Base-by-base conservation (phyloP, 805 yeast genomes). In the Lachancea nothofagi region DNA sequence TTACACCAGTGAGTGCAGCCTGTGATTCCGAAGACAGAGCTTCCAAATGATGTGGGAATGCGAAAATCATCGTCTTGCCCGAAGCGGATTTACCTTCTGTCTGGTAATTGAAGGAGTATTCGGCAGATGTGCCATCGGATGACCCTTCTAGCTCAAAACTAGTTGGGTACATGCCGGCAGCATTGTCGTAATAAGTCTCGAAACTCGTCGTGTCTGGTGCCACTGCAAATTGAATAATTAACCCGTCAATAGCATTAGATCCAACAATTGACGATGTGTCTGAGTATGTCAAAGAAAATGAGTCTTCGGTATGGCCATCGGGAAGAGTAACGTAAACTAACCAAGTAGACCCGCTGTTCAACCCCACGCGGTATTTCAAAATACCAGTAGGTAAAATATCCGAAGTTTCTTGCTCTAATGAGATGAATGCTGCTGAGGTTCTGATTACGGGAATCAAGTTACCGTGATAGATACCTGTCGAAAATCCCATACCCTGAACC, bases 161-260 rank as follows among this genome's bases (percentile, higher is more conserved):
- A 2, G 71, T 69, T 3, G 74, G 76, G 53, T 80, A 83, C 48
- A 70, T 64, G 29, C 94, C 94, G 29, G 93, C 89, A 15, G 83
- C 77, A 30, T 64, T 49, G 56, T 81, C 89, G 53, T 79, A 78
- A 45, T 57, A 62, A 6, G 64, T 56, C 18, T 71, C 75, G 23
- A 59, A 55, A 7, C 49, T 45, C 33, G 57, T 42, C n/a, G 50
- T 57, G 6, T 53, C 55, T 20, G 77, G 70, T 7, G 77, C 65
- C 31, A 66, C 65, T 2, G 79, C 81, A 7, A 72, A 59, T 60
- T 80, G 83, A 13, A 77, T 55, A 29, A 74, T 57, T 22, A 65
- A 51, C 6, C 68, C 63, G 46, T 63, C 59, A 46, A 68, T 48
- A 25, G 66, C 44, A 29, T 47, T 20, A 37, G 67, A 49, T 28